Percentiles rank a stretch among this genome's conserved stretches.
phyloP scores from a whole-genome alignment of 257 asterid species.

The Ocimum tenuiflorum region DNA sequence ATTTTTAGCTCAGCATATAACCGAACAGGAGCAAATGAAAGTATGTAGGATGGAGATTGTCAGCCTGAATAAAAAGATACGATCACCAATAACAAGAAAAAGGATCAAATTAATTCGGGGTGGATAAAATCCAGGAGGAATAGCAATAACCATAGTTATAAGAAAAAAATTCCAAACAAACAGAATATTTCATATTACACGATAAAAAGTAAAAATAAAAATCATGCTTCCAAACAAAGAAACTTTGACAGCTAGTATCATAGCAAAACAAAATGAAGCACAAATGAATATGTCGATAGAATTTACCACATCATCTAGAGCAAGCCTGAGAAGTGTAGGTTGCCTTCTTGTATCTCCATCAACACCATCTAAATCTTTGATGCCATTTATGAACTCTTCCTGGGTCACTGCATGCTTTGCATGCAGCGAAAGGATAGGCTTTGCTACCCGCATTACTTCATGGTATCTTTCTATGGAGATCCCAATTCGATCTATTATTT shows the following conservation, averaged over 20 bases:
- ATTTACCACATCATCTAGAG: constrained; percentile 88
- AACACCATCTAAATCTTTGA: constrained; percentile 64
- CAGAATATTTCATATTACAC: neutral
- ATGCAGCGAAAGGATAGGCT: constrained; percentile 61
- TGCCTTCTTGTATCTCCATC: constrained; percentile 66
- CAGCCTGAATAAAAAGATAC: neutral
- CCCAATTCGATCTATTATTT: constrained; percentile 51
- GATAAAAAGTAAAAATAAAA: too few species aligned
- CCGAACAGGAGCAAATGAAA: neutral
- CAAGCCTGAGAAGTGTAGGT: constrained; percentile 89
- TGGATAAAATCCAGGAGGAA: neutral
- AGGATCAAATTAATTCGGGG: neutral
- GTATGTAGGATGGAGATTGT: neutral
- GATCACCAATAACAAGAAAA: neutral
- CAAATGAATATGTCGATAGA: neutral
- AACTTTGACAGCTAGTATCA: neutral
- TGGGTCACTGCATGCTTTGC: constrained; percentile 59
- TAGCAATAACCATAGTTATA: neutral
- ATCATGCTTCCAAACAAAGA: neutral
- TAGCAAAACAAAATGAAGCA: neutral
- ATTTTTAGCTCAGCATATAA: neutral
- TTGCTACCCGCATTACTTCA: constrained; percentile 71
- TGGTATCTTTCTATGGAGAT: constrained; percentile 65
- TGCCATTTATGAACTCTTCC: constrained; percentile 67
- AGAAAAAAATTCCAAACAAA: neutral